Conservation (phyloP, 2,329 filamentous ascomycete species). For the Metarhizium rileyi region DNA sequence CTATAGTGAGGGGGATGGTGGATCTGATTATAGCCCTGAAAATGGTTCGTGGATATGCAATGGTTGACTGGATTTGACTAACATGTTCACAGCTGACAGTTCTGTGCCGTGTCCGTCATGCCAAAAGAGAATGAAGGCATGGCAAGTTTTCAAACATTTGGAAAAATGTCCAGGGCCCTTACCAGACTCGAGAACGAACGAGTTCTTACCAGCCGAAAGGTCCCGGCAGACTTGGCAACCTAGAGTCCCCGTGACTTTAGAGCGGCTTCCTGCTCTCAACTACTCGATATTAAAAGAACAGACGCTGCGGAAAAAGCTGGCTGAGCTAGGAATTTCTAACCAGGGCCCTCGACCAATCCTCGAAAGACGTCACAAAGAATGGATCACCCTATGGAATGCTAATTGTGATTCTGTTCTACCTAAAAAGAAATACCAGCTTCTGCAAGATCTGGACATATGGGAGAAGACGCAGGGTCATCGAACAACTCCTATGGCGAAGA, state of each 20-base stretch:
- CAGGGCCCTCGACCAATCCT: conserved; percentile 60
- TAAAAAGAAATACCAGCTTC: conserved; percentile 58
- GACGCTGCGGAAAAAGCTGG: conserved; percentile 69
- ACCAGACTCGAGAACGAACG: background rate
- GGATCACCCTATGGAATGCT: conserved; percentile 92
- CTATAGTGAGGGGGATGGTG: conserved; percentile 18
- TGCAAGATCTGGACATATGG: conserved; percentile 77
- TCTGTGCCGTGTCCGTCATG: conserved; percentile 81
- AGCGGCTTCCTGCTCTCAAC: conserved; percentile 69
- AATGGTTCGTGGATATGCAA: conserved; percentile 13
- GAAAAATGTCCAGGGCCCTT: conserved; percentile 48
- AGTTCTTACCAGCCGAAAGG: conserved; percentile 4
- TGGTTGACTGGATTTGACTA: background rate
- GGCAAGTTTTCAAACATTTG: conserved; percentile 69
- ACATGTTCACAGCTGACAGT: conserved; percentile 48
- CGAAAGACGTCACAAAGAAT: conserved; percentile 78
- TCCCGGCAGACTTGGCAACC: conserved; percentile 23
- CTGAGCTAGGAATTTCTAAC: conserved; percentile 67
- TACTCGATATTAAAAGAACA: conserved; percentile 80
- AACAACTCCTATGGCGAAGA: conserved; percentile 30
- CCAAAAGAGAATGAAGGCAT: conserved; percentile 65
- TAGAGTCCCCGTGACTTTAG: conserved; percentile 19
- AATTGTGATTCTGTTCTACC: conserved; percentile 81
- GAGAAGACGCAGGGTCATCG: conserved; percentile 69
- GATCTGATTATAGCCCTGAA: conserved; percentile 22